A percentile compares a stretch with the other conserved stretches of the same genome.
phyloP scores from a whole-genome alignment of 306 rosid species.

The Citrullus amarus region DNA sequence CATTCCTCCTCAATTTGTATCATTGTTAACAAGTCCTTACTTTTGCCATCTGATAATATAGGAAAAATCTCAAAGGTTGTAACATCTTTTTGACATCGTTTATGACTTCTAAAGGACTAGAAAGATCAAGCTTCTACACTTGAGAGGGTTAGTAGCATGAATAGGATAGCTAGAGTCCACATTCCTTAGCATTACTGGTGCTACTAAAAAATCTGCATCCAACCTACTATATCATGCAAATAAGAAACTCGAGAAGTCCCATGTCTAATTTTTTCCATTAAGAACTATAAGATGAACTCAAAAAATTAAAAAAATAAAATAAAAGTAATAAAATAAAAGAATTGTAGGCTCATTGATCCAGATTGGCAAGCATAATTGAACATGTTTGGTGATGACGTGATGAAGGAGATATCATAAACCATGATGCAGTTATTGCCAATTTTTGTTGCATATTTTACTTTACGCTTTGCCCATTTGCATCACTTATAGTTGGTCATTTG shows the following conservation, averaged over 20 bases:
- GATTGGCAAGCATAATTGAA: not conserved
- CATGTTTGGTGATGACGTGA: not conserved
- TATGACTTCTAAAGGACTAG: not conserved
- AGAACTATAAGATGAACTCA: not conserved
- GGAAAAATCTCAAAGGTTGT: not conserved
- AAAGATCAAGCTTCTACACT: not conserved
- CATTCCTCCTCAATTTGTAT: slow-evolving; percentile 84
- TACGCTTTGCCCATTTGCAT: not conserved
- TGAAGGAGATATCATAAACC: not conserved
- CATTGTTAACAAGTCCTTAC: slow-evolving; percentile 81
- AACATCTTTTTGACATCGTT: not conserved
- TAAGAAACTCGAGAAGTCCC: not conserved
- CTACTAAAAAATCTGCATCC: not conserved
- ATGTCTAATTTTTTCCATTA: not conserved
- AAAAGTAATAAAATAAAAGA: not conserved
- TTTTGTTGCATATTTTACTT: too few species aligned
- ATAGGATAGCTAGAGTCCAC: not conserved
- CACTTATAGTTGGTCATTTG: not conserved
- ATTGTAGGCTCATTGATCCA: not conserved
- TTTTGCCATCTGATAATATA: slow-evolving; percentile 57
- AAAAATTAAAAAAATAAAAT: too few species aligned
- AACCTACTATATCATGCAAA: not conserved
- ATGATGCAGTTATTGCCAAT: too few species aligned
- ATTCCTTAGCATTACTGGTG: not conserved
- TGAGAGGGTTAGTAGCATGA: not conserved